A percentile compares a stretch with the other conserved stretches of the same genome.
Evolutionary conservation across 2,329 filamentous ascomycete species (phyloP).

Genomic region (Phoma sp.): DNA sequence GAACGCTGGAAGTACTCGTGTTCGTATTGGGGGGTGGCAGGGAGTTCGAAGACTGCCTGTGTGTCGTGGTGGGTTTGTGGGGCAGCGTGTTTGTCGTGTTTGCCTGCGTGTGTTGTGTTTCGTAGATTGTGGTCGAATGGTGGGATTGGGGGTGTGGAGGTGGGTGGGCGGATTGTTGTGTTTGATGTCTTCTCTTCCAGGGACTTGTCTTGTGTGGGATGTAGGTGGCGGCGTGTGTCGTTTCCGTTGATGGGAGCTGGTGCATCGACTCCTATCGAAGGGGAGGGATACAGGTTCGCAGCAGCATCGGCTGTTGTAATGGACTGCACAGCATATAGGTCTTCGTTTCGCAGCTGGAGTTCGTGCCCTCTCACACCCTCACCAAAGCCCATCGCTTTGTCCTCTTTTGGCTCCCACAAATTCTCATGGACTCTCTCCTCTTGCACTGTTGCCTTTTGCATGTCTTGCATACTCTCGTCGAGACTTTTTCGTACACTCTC

Average conservation of each 20-base stretch:
- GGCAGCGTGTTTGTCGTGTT: not conserved
- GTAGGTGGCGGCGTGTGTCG: not conserved
- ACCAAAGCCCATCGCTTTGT: slow-evolving; percentile 20
- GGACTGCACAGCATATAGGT: not conserved
- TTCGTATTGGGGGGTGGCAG: slow-evolving; percentile 14
- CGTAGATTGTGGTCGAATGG: not conserved
- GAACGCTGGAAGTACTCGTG: slow-evolving; percentile 15
- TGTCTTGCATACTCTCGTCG: slow-evolving; percentile 31
- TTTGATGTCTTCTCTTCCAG: slow-evolving; percentile 42
- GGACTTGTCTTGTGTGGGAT: slow-evolving; percentile 21
- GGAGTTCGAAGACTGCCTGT: slow-evolving; percentile 13
- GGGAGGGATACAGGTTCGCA: not conserved
- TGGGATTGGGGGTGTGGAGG: slow-evolving; percentile 25
- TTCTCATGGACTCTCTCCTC: slow-evolving; percentile 32
- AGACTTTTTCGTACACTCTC: slow-evolving; percentile 37
- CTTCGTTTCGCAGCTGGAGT: slow-evolving; percentile 18
- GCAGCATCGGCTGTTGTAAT: not conserved
- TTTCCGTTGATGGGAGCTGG: not conserved
- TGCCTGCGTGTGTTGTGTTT: not conserved
- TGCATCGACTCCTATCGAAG: not conserved
- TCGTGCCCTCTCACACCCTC: slow-evolving; percentile 26
- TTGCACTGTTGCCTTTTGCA: slow-evolving; percentile 18
- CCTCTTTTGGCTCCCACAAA: slow-evolving; percentile 38
- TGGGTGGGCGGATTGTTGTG: slow-evolving; percentile 42
- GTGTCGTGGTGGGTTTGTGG: slow-evolving; percentile 14